Percentiles rank a stretch among this genome's conserved stretches.
Conservation (phyloP, 148 eudicot genomes). For the Camellia sinensis region DNA sequence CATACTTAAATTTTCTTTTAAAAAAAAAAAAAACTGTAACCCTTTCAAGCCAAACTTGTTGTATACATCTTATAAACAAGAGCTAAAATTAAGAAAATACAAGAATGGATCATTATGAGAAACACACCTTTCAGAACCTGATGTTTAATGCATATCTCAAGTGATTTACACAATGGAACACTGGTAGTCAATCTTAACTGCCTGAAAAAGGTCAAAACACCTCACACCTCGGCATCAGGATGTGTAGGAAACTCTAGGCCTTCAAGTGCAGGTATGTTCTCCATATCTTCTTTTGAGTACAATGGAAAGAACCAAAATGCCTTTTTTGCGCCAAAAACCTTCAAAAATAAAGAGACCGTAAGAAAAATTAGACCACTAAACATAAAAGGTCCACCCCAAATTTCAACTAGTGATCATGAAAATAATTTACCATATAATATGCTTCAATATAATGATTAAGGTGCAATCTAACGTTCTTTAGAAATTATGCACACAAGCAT, state of each 20-base stretch:
- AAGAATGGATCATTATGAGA: background rate
- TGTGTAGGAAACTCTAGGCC: conserved; percentile 71
- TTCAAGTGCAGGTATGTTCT: conserved; percentile 60
- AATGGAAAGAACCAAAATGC: conserved; percentile 74
- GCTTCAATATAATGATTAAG: no score
- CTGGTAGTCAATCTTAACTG: background rate
- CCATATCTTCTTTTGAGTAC: conserved; percentile 78
- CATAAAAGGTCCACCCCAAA: background rate
- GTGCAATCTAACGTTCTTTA: background rate
- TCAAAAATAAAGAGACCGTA: conserved; percentile 7
- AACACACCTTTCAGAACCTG: conserved; percentile 3
- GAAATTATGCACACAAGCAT: background rate
- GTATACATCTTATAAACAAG: background rate
- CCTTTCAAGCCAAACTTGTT: no score
- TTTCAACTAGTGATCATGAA: background rate
- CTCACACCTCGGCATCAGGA: conserved; percentile 45
- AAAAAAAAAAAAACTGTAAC: no score
- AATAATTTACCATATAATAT: background rate
- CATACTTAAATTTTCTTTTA: no score
- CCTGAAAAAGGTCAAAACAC: background rate
- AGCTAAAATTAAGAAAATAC: background rate
- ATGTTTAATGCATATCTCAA: background rate
- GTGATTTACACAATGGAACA: background rate
- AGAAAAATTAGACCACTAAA: conserved; percentile 1
- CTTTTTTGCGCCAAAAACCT: conserved; percentile 84